These are phyloP conservation scores for Raphanus sativus DNA, from an alignment of 345 rosid species.

Conservation along the genomic window DNA sequence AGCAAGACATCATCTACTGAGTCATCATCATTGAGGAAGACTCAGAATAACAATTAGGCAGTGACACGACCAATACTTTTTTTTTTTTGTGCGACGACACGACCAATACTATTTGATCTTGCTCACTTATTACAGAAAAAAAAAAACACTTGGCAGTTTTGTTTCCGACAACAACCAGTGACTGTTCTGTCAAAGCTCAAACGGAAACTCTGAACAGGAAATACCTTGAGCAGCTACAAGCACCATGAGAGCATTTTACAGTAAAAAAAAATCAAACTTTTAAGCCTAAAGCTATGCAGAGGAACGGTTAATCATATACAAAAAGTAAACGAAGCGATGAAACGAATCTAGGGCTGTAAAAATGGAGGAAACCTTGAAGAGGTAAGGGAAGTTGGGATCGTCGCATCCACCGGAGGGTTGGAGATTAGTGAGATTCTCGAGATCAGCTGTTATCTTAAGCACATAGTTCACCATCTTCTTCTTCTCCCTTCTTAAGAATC, in stretches of 20 bases:
- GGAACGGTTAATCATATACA: not conserved
- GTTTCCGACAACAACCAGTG: not conserved
- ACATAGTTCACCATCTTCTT: slow-evolving; percentile 79
- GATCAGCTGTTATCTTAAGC: slow-evolving; percentile 75
- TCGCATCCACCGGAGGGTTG: slow-evolving; percentile 86
- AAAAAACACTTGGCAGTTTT: not conserved
- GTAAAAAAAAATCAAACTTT: not conserved
- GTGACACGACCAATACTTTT: no score
- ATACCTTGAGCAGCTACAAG: not conserved
- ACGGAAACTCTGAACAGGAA: not conserved
- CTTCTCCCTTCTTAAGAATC: no score
- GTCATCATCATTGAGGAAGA: not conserved
- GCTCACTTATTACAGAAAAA: not conserved
- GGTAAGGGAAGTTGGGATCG: slow-evolving; percentile 67
- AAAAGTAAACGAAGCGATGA: not conserved
- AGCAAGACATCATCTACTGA: not conserved
- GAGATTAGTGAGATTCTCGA: slow-evolving; percentile 73
- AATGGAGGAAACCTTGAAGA: slow-evolving; percentile 69
- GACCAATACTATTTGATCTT: not conserved
- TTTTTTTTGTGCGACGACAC: no score
- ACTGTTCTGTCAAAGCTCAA: not conserved
- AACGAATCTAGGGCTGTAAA: slow-evolving; percentile 11
- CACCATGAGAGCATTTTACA: not conserved
- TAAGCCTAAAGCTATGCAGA: not conserved
- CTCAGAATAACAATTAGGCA: not conserved